Conservation (phyloP, 169 alveolate genomes). For the Plasmodium berghei region DNA sequence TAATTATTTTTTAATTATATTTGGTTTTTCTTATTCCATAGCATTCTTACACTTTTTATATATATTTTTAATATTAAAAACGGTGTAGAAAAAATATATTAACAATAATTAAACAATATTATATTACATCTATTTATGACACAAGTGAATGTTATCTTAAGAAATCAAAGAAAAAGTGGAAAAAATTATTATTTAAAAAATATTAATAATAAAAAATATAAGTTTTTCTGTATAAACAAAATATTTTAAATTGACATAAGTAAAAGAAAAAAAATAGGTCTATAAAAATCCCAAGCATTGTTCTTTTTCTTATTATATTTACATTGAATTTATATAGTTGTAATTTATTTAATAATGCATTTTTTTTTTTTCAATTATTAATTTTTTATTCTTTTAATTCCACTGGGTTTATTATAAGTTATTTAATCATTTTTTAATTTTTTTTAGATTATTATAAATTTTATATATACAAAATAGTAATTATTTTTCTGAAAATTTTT, state of each 20-base stretch:
- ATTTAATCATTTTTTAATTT: background rate
- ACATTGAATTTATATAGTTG: background rate
- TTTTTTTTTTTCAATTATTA: constrained; percentile 16
- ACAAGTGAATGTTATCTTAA: background rate
- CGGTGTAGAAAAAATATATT: no score
- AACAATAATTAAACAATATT: no score
- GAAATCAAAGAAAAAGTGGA: background rate
- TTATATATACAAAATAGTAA: background rate
- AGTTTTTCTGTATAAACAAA: background rate
- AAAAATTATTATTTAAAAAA: background rate
- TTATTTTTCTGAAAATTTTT: background rate
- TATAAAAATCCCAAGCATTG: background rate
- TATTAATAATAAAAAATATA: constrained; percentile 4
- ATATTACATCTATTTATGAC: background rate
- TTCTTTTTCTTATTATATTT: no score
- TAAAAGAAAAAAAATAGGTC: constrained; percentile 1
- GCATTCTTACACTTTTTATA: no score
- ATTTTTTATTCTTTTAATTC: constrained; percentile 18
- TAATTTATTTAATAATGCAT: background rate
- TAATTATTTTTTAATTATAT: no score
- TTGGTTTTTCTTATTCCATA: no score
- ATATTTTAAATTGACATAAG: background rate
- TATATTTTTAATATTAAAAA: no score
- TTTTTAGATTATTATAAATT: background rate
- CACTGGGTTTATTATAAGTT: background rate